Conservation (phyloP, 495 filamentous ascomycete genomes). For the Cudoniella acicularis region DNA sequence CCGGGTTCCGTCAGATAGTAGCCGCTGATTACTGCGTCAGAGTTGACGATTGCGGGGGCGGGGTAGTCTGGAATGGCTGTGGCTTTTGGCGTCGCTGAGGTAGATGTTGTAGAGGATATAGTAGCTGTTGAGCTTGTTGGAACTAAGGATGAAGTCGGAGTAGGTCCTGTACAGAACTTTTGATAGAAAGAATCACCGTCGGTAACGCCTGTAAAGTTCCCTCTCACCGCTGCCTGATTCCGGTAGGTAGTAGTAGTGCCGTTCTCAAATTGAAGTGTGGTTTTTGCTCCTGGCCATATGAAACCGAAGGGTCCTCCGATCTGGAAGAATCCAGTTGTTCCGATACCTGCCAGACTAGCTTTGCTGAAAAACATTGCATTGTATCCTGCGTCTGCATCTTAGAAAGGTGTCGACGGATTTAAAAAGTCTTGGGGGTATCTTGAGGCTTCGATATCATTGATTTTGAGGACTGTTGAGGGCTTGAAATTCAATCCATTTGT, state of each 20-base stretch:
- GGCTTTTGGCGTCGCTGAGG: neutral
- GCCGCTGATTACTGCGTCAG: conserved; percentile 38
- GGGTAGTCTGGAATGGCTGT: conserved; percentile 39
- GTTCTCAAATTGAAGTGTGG: conserved; percentile 36
- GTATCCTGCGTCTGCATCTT: conserved; percentile 38
- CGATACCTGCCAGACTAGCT: neutral
- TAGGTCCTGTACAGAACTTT: conserved; percentile 22
- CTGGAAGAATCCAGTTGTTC: neutral
- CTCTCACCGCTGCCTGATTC: conserved; percentile 32
- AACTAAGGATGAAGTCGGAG: neutral
- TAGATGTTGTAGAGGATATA: neutral
- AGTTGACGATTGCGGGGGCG: conserved; percentile 36
- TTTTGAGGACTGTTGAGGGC: neutral
- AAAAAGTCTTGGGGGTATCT: neutral
- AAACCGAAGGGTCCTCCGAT: neutral
- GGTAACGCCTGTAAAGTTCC: conserved; percentile 20
- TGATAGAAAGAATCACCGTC: conserved; percentile 34
- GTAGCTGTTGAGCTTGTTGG: neutral
- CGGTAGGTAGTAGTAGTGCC: conserved; percentile 25
- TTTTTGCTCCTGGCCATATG: conserved; percentile 26
- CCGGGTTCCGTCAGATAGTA: neutral
- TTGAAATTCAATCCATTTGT: neutral
- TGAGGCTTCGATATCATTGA: conserved; percentile 3
- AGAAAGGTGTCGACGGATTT: neutral
- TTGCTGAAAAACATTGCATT: conserved; percentile 34